Evolutionary conservation across 2,329 filamentous ascomycete genomes (phyloP), one percentile per base, ranked within the genome.

Genomic region (Colletotrichum somersetense): DNA sequence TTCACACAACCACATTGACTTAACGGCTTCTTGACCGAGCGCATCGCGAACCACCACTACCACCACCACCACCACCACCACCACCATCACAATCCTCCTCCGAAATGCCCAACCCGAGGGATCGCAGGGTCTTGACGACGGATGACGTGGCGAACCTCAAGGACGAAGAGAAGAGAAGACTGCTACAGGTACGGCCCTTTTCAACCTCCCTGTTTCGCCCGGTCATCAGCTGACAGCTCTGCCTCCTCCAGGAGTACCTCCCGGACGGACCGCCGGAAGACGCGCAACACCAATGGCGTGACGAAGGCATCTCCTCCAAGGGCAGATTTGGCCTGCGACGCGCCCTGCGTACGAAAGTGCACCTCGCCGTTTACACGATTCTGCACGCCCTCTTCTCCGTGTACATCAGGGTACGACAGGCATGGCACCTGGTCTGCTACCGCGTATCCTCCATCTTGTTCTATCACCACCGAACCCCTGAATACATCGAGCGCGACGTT

Each of bases 401-500:
- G 75, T 97, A 96, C 81, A 92, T 98, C 75, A 92, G 95, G 74
- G 83, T 94, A 71, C 91, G 95, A 70, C 91, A 94, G 79, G 89
- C 91, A 67, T 96, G 94, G 83, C 92, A 96, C 80, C 89, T 92
- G 11, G 87, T 97, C 62, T 86, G 91, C 76, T 93, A 96, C 80
- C 91, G 93, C 72, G 85, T 96, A 74, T 89, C 94, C 65, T 93
- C 94, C 12, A 89, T 98, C 73, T 86, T 97, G 66, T 95, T 96
- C 81, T 96, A 99, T 84, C 97, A 99, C 83, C 96, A 99, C 82
- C 93, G 94, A 64, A 97, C 96, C 0, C 96, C 96, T 10, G 94
- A 97, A 79, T 90, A 97, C 79, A 97, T 99, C 76, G 91, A 92
- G 78, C 91, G 92, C 78, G 96, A 99, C 83, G 92, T 98, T 35